phyloP scores from a whole-genome alignment of 202 grass and related monocot species.

The Dendrocalamus latiflorus region DNA sequence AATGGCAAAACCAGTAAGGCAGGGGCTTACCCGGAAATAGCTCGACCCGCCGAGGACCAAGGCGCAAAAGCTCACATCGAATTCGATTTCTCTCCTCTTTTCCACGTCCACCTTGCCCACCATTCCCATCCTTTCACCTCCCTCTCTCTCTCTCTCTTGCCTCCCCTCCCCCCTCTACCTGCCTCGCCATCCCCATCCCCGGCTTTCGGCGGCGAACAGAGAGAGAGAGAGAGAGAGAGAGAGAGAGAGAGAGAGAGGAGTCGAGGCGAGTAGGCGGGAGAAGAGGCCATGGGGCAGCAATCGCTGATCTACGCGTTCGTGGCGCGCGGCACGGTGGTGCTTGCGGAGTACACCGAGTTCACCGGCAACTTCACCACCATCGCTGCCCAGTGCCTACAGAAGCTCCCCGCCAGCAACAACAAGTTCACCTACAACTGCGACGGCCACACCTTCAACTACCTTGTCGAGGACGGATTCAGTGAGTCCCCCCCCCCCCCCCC shows the following conservation, averaged over 20 bases:
- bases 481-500: slow-evolving; percentile 22
- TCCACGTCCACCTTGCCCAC: slow-evolving; percentile 2
- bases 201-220: background rate
- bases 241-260: background rate
- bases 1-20: background rate
- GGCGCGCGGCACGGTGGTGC: slow-evolving; percentile 70
- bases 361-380: slow-evolving; percentile 92
- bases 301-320: slow-evolving; percentile 94
- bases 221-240: no score
- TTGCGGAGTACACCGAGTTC: no score
- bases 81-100: slow-evolving; percentile 6
- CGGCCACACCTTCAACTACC: slow-evolving; percentile 95
- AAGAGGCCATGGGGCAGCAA: slow-evolving; percentile 59
- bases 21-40: background rate
- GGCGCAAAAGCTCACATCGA: background rate
- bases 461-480: slow-evolving; percentile 92
- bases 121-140: background rate
- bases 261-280: background rate
- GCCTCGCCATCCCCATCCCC: background rate
- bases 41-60: background rate
- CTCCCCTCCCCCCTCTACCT: background rate
- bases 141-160: no score
- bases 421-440: slow-evolving; percentile 92
- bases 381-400: slow-evolving; percentile 83
- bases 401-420: slow-evolving; percentile 85